Base-by-base conservation (phyloP, 805 yeast genomes). In the Nakazawaea pomicola region DNA sequence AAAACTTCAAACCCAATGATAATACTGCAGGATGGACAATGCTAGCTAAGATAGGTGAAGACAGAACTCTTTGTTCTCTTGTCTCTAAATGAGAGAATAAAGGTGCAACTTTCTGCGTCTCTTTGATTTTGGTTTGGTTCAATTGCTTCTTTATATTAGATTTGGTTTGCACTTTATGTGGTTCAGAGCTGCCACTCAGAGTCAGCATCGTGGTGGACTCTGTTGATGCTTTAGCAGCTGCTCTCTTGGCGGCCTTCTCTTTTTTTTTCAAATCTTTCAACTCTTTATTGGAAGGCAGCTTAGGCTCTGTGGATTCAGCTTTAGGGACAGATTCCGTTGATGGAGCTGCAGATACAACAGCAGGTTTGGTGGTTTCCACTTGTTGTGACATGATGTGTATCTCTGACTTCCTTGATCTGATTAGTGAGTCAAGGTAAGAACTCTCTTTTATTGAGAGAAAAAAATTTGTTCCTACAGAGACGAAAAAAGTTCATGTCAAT, bases 161-260 rank as follows among this genome's bases (percentile, higher is more conserved):
- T 39, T 67, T 68, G 36, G 76, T 69, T 53, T 66, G 70, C 38
- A 62, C 62, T 52, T 58, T 69, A 53, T n/a, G n/a, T n/a, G n/a
- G n/a, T n/a, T n/a, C n/a, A n/a, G n/a, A n/a, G n/a, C n/a, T n/a
- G n/a, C 10, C 30, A 12, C 16, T 4, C 29, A 32, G 36, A 20
- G 32, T 46, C 7, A 21, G 38, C 6, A 40, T 16, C 9, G 32
- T 11, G 46, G 34, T 28, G 20, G 32, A 55, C 44, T 64, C 89
- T 38, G 68, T 73, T 6, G 79, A 81, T 49, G 74, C 84, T 56
- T 86, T 89, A 48, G 80, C 78, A 2, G 96, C 95, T 2, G 96
- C 93, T 58, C 98, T 73, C 58, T 87, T 86, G 29, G 93, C 95
- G 11, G 93, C 93, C 64, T 91, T 90, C 55, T 89, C 95, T 52